phyloP scores from a whole-genome alignment of 2,329 filamentous ascomycete species.

The Talaromyces sp. region DNA sequence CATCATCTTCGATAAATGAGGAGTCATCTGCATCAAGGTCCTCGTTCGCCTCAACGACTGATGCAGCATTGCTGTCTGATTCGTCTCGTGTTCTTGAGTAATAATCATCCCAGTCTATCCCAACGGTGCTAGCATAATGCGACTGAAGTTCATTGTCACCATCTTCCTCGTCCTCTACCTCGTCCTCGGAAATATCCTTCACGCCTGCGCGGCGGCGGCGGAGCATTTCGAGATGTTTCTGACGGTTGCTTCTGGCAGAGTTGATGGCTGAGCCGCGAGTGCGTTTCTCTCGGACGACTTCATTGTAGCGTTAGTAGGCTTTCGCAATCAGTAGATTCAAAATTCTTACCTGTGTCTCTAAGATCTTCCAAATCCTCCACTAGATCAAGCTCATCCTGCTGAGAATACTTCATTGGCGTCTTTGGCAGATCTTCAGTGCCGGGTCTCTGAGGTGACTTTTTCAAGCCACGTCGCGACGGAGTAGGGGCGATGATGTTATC shows the following conservation, averaged over 20 bases:
- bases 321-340: neutral
- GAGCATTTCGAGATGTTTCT: slow-evolving; percentile 42
- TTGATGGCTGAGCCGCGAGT: slow-evolving; percentile 41
- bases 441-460: slow-evolving; percentile 11
- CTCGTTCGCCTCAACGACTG: slow-evolving; percentile 30
- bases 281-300: slow-evolving; percentile 37
- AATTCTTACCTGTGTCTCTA: slow-evolving; percentile 39
- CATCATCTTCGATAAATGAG: slow-evolving; percentile 63
- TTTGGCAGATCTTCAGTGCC: slow-evolving; percentile 20
- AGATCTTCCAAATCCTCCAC: slow-evolving; percentile 46
- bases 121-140: slow-evolving; percentile 21
- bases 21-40: slow-evolving; percentile 56
- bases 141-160: slow-evolving; percentile 22
- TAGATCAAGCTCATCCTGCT: slow-evolving; percentile 40
- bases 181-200: slow-evolving; percentile 21
- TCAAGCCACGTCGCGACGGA: slow-evolving; percentile 10
- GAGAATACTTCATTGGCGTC: slow-evolving; percentile 11
- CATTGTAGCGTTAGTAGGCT: neutral
- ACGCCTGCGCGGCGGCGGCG: slow-evolving; percentile 43
- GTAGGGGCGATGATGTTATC: slow-evolving; percentile 10
- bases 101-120: slow-evolving; percentile 51
- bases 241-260: slow-evolving; percentile 37
- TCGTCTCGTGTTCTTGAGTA: slow-evolving; percentile 34
- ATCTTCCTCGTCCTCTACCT: slow-evolving; percentile 18
- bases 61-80: slow-evolving; percentile 24